phyloP scores from a whole-genome alignment of 352 stramenopile genomes.

The Albugo laibachii region DNA sequence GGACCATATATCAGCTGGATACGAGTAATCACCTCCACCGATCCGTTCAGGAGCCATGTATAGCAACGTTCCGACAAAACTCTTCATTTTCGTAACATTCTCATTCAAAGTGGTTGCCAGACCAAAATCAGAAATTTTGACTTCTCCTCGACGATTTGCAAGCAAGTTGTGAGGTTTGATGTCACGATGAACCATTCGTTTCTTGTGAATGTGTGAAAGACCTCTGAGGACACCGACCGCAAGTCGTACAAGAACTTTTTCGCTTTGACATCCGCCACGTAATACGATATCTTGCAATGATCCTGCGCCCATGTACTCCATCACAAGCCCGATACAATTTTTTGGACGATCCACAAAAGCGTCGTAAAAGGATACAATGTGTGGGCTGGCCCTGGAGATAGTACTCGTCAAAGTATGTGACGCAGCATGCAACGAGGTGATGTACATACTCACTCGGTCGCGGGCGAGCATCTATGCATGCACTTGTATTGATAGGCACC shows the following conservation, averaged over 20 bases:
- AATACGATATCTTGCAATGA: slow-evolving; percentile 82
- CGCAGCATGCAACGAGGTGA: no score
- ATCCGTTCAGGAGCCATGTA: slow-evolving; percentile 93
- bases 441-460: no score
- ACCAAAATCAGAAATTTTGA: slow-evolving; percentile 82
- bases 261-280: slow-evolving; percentile 55
- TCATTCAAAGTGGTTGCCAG: slow-evolving; percentile 65
- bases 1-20: slow-evolving; percentile 71
- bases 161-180: slow-evolving; percentile 85
- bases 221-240: slow-evolving; percentile 52
- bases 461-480: not conserved
- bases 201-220: slow-evolving; percentile 73
- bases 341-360: slow-evolving; percentile 79
- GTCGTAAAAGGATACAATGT: slow-evolving; percentile 85
- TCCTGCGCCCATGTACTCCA: slow-evolving; percentile 87
- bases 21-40: slow-evolving; percentile 79
- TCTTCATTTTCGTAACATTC: slow-evolving; percentile 58
- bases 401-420: no score
- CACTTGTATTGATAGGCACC: slow-evolving; percentile 25
- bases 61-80: slow-evolving; percentile 84
- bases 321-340: slow-evolving; percentile 79
- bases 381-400: slow-evolving; percentile 38
- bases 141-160: slow-evolving; percentile 64
- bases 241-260: slow-evolving; percentile 59
- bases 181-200: slow-evolving; percentile 80